phyloP scores from a whole-genome alignment of 768 basidiomycete species.

The Clathrus columnatus region DNA sequence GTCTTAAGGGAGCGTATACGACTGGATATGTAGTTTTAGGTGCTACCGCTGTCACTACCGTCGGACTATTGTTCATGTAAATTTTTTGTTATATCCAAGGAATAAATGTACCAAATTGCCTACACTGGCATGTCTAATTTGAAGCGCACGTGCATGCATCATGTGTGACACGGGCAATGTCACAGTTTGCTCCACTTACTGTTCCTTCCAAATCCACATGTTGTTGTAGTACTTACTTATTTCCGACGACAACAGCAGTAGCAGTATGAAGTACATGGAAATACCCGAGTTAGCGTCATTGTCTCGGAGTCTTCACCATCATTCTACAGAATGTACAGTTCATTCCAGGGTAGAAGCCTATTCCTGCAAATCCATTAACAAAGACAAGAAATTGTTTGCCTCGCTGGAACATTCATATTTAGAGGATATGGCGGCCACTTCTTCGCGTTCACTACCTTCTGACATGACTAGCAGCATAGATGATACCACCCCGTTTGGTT shows the following conservation, averaged over 20 bases:
- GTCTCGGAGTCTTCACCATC: slow-evolving; percentile 71
- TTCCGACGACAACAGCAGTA: slow-evolving; percentile 8
- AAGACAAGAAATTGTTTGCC: slow-evolving; percentile 95
- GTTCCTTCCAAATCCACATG: not conserved
- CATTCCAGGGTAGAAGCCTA: slow-evolving; percentile 94
- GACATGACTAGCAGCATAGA: slow-evolving; percentile 56
- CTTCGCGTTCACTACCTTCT: slow-evolving; percentile 80
- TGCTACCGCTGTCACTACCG: slow-evolving; percentile 65
- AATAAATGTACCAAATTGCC: too few species aligned
- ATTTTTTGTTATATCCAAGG: too few species aligned
- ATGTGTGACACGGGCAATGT: too few species aligned
- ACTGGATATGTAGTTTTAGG: slow-evolving; percentile 82
- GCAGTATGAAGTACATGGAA: slow-evolving; percentile 93
- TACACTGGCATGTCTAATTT: too few species aligned
- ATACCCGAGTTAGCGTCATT: slow-evolving; percentile 70
- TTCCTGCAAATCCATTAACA: slow-evolving; percentile 94
- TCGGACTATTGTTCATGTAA: slow-evolving; percentile 51
- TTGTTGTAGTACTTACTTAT: not conserved
- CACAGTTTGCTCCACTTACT: too few species aligned
- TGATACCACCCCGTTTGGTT: slow-evolving; percentile 83
- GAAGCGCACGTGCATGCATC: too few species aligned
- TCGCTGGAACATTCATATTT: slow-evolving; percentile 82
- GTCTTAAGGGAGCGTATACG: slow-evolving; percentile 68
- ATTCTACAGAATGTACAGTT: slow-evolving; percentile 81
- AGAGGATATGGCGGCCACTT: slow-evolving; percentile 60